Evolutionary conservation across 805 yeast species (phyloP).

Genomic region (Barnettozyma californica): DNA sequence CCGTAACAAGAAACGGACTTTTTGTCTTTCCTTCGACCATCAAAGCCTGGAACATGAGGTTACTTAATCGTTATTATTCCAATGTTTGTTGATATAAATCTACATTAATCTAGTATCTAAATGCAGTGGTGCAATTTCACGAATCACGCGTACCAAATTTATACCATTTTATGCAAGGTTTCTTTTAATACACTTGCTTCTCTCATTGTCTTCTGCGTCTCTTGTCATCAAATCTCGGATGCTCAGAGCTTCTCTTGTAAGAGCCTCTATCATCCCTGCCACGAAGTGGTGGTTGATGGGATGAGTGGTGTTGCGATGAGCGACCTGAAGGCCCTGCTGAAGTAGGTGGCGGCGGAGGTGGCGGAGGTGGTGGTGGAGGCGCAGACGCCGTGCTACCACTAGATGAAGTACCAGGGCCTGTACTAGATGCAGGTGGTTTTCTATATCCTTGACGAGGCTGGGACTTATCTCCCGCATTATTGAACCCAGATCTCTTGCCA

Average conservation of each 20-base stretch:
- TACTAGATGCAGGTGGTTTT: neutral
- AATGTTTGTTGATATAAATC: too few species aligned
- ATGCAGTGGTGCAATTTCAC: too few species aligned
- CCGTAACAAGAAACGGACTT: too few species aligned
- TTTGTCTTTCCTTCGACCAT: too few species aligned
- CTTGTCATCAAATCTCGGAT: conserved; percentile 7
- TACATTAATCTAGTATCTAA: too few species aligned
- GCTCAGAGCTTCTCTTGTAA: conserved; percentile 6
- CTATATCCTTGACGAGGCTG: conserved; percentile 8
- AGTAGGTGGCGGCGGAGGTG: conserved; percentile 8
- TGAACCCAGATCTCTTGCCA: neutral
- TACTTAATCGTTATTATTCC: too few species aligned
- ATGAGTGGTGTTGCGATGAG: neutral
- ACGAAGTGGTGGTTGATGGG: neutral
- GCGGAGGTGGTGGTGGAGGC: conserved; percentile 15
- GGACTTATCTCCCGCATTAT: neutral
- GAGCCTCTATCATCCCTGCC: neutral
- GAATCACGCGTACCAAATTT: too few species aligned
- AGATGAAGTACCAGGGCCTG: neutral
- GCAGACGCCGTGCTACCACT: neutral
- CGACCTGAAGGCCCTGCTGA: neutral
- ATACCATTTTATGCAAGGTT: too few species aligned
- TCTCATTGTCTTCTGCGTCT: conserved; percentile 10
- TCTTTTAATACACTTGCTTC: neutral
- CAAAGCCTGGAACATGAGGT: too few species aligned